These are phyloP conservation scores for Penicillium longicatenatum DNA, from an alignment of 495 filamentous ascomycete species.

Conservation along the genomic window DNA sequence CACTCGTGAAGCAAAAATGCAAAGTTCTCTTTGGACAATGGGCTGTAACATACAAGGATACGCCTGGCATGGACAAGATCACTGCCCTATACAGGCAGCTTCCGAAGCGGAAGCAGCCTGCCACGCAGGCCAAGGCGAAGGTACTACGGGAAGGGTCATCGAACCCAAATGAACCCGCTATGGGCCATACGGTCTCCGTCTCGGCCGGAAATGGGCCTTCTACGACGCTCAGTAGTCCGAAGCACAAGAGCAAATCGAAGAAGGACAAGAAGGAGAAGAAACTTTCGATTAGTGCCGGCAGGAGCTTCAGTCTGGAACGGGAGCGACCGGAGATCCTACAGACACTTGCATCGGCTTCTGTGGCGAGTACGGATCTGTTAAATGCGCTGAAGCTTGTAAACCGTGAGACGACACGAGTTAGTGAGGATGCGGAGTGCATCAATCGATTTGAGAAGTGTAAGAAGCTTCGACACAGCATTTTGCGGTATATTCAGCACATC, in stretches of 20 bases:
- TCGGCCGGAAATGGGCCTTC: conserved; percentile 44
- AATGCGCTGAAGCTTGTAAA: conserved; percentile 92
- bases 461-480: conserved; percentile 73
- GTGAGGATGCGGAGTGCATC: conserved; percentile 75
- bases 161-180: conserved; percentile 58
- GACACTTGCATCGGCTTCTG: conserved; percentile 79
- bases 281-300: conserved; percentile 22
- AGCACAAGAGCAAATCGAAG: conserved; percentile 39
- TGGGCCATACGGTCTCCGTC: conserved; percentile 49
- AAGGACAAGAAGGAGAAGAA: conserved; percentile 44
- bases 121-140: conserved; percentile 72
- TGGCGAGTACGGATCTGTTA: conserved; percentile 86
- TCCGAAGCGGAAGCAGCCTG: conserved; percentile 64
- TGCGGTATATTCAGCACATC: conserved; percentile 87
- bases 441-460: conserved; percentile 86
- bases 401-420: conserved; percentile 83
- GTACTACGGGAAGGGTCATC: conserved; percentile 73
- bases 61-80: conserved; percentile 77
- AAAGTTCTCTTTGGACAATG: conserved; percentile 84
- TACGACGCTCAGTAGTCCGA: conserved; percentile 38
- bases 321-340: conserved; percentile 84
- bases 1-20: conserved; percentile 82
- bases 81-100: conserved; percentile 79
- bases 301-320: conserved; percentile 78
- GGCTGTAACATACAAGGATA: conserved; percentile 80